Conservation (phyloP, 139 green algal genomes). For the Pseudopediastrum boryanum region DNA sequence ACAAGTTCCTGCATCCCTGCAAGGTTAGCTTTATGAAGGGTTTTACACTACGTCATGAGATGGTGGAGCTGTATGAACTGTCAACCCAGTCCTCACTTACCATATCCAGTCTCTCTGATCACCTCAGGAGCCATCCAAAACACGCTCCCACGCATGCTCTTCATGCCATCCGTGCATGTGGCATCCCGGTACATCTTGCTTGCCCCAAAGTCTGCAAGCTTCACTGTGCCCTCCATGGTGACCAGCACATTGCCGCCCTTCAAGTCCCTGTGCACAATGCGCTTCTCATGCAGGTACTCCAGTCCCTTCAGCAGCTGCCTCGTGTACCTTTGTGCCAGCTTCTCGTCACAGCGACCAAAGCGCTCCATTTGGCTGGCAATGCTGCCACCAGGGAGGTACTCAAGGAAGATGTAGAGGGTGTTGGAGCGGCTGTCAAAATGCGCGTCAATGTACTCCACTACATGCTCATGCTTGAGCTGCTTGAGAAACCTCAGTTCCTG, state of each 20-base stretch:
- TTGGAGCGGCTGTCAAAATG: slow-evolving; percentile 44
- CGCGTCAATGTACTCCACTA: slow-evolving; percentile 77
- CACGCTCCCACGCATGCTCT: slow-evolving; percentile 87
- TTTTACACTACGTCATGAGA: not conserved
- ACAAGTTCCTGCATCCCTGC: not conserved
- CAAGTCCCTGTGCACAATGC: slow-evolving; percentile 90
- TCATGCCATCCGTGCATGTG: slow-evolving; percentile 30
- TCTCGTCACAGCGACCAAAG: slow-evolving; percentile 74
- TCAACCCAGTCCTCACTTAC: not conserved
- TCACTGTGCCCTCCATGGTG: slow-evolving; percentile 85
- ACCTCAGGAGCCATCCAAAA: slow-evolving; percentile 99
- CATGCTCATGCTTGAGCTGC: slow-evolving; percentile 67
- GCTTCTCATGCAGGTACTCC: slow-evolving; percentile 87
- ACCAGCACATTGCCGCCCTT: slow-evolving; percentile 97
- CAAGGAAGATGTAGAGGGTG: slow-evolving; percentile 96
- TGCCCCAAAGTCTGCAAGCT: slow-evolving; percentile 97
- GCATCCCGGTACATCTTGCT: slow-evolving; percentile 26
- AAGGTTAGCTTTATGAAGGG: not conserved
- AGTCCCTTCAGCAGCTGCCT: slow-evolving; percentile 85
- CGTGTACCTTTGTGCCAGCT: slow-evolving; percentile 75
- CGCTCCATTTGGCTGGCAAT: slow-evolving; percentile 88
- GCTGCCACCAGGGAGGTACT: slow-evolving; percentile 90
- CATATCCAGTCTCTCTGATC: slow-evolving; percentile 71
- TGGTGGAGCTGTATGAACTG: not conserved
- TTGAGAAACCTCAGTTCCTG: slow-evolving; percentile 78